A percentile compares a stretch with the other conserved stretches of the same genome.
Conservation (phyloP, 345 rosid species). For the Excoecaria agallocha region DNA sequence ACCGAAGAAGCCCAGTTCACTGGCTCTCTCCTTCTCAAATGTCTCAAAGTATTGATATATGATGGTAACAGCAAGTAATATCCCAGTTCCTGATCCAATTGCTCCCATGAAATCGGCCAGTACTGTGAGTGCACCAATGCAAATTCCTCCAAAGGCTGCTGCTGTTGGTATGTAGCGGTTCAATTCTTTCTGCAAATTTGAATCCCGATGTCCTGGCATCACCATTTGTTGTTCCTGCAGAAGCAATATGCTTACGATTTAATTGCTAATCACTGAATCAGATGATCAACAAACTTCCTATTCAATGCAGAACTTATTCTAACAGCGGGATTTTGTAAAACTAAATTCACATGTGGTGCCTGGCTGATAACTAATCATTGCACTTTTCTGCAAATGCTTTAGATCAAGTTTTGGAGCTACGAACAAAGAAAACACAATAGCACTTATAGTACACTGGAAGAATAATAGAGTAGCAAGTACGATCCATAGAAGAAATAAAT, state of each 20-base stretch:
- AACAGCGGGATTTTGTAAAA: too few relatives aligned
- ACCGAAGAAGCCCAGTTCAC: conserved; percentile 87
- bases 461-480: too few relatives aligned
- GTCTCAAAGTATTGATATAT: conserved; percentile 88
- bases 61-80: conserved; percentile 79
- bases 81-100: conserved; percentile 82
- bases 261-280: not conserved
- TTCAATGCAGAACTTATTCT: too few relatives aligned
- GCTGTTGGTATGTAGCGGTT: conserved; percentile 89
- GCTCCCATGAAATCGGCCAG: conserved; percentile 93
- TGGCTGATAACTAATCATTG: too few relatives aligned
- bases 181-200: conserved; percentile 80
- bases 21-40: conserved; percentile 86
- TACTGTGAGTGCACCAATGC: conserved; percentile 81
- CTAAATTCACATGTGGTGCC: too few relatives aligned
- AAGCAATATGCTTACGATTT: not conserved
- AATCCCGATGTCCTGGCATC: conserved; percentile 90
- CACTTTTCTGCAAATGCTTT: too few relatives aligned
- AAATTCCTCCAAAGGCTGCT: conserved; percentile 86
- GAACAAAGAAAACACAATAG: too few relatives aligned
- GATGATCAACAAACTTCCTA: conserved; percentile 69
- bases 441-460: too few relatives aligned
- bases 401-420: too few relatives aligned
- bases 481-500: too few relatives aligned
- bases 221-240: conserved; percentile 92